phyloP scores from a whole-genome alignment of 305 asterid genomes.

The Fraxinus latifolia region DNA sequence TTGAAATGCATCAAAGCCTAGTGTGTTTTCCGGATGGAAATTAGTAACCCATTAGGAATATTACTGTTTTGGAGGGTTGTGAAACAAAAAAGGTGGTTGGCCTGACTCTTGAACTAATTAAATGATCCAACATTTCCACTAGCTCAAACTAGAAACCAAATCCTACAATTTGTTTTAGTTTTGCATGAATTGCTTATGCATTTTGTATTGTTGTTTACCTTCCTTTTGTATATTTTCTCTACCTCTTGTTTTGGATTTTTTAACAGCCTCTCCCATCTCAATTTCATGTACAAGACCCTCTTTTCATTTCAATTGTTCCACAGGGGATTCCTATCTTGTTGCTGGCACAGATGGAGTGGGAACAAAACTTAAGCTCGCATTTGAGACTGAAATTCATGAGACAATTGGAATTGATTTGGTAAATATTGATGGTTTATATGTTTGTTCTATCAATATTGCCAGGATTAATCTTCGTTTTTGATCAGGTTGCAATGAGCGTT shows the following conservation, averaged over 20 bases:
- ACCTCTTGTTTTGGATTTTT: neutral
- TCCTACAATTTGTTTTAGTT: neutral
- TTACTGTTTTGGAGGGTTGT: neutral
- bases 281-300: neutral
- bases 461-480: constrained; percentile 18
- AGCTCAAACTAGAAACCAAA: neutral
- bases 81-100: neutral
- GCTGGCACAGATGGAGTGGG: constrained; percentile 99
- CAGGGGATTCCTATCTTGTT: constrained; percentile 90
- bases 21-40: neutral
- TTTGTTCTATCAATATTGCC: neutral
- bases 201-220: neutral
- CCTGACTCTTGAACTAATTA: neutral
- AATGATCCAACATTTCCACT: neutral
- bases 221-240: neutral
- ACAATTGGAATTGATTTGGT: constrained; percentile 97
- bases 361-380: constrained; percentile 87
- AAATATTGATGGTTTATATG: constrained; percentile 2
- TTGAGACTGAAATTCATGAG: constrained; percentile 88
- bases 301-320: constrained; percentile 9
- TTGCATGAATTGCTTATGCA: neutral
- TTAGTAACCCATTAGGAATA: neutral
- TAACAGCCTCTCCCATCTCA: neutral
- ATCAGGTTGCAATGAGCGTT: constrained; percentile 97
- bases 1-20: neutral